Evolutionary conservation across 2,329 filamentous ascomycete genomes (phyloP), one percentile per base, ranked within the genome.

Genomic region (Fusarium sacchari): DNA sequence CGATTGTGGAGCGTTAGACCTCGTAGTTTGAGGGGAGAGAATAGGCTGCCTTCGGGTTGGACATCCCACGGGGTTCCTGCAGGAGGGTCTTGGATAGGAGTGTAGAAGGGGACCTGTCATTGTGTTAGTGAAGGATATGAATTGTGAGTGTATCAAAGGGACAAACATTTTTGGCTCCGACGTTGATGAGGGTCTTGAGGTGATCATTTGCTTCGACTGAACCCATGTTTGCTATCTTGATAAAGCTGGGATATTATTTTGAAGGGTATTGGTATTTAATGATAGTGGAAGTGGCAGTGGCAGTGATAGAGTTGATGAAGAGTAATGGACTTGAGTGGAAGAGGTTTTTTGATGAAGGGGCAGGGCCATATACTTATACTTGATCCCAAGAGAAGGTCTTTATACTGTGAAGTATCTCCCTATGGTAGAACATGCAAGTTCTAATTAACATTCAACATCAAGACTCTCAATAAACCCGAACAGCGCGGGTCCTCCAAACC

Each of bases 1-100:
- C 86, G 83, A 69, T 87, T 87, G 42, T 83, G 85, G 52, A 87
- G 80, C 11, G 80, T 83, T 37, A 85, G 75, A 53, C 81, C 80
- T 42, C 85, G 81, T 57, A 87, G 82, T 52, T 79, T 84, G 43
- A 87, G 75, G 7, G 86, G 85, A 0, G 80, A 81, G 77, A 87
- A 87, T 32, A 87, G 76, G 43, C 74, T 79, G 40, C 58, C 60
- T 34, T 73, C 59, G 15, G 76, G 76, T 42, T 78, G 76, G 34
- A 59, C 40, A 59, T 78, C 76, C 66, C 75, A 76, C 9, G 76
- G 59, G 13, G 74, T 78, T 40, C 76, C 76, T 8, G 76, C 76
- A 9, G 71, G 73, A n/a, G 76, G 76, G 20, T 74, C 72, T 40
- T 78, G 76, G 18, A 75, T 39, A 14, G 76, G 76, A 22, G 76